Percentiles rank a stretch among this genome's conserved stretches.
phyloP scores from a whole-genome alignment of 352 stramenopile species.

The Pelagophyceae sp. region DNA sequence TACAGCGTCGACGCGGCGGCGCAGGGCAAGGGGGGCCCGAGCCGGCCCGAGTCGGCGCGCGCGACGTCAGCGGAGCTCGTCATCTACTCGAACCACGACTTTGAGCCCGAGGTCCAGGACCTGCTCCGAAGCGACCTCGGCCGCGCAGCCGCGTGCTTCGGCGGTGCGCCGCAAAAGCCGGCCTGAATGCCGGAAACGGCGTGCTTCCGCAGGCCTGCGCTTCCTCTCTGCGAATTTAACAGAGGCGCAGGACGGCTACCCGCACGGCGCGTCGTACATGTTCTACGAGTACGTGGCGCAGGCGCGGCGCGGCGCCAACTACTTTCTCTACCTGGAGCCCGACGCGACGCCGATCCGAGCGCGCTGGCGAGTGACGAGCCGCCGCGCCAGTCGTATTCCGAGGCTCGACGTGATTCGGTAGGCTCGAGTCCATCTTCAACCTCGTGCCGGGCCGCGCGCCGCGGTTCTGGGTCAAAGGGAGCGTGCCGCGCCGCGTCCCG shows the following conservation, averaged over 20 bases:
- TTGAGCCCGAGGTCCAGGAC: background rate
- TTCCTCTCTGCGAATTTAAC: conserved; percentile 13
- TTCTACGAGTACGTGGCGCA: background rate
- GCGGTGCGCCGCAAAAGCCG: background rate
- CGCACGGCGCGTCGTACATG: background rate
- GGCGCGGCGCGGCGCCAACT: background rate
- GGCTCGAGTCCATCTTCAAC: background rate
- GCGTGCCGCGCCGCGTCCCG: too few species aligned
- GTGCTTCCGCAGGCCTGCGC: too few species aligned
- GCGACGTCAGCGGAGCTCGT: background rate
- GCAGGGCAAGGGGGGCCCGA: too few species aligned
- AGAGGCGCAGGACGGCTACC: conserved; percentile 2
- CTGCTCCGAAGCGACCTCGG: background rate
- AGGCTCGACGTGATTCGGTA: too few species aligned
- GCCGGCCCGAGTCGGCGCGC: too few species aligned
- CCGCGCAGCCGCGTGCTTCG: background rate
- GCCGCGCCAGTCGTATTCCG: too few species aligned
- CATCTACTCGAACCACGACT: background rate
- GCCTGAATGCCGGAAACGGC: too few species aligned
- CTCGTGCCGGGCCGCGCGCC: background rate
- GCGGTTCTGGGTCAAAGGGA: conserved; percentile 18
- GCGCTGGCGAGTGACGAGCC: too few species aligned
- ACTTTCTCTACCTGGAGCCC: background rate
- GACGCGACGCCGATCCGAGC: background rate
- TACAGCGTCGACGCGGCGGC: background rate